Evolutionary conservation across 805 yeast genomes (phyloP).

Genomic region (Wickerhamomyces xylosicus): DNA sequence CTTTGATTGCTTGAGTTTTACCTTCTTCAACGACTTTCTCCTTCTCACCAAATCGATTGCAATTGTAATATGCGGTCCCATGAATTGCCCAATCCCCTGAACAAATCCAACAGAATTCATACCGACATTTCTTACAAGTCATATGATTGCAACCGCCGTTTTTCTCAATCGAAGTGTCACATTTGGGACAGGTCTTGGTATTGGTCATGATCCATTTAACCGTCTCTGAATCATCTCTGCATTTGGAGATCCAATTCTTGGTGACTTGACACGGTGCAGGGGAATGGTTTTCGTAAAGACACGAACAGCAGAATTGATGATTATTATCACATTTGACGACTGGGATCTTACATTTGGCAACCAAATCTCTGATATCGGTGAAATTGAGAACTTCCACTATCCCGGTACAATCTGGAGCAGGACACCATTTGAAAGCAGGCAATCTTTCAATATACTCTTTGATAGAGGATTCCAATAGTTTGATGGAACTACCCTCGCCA

Average conservation of each 20-base stretch:
- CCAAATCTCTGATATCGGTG: conserved; percentile 4
- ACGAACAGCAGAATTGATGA: conserved; percentile 71
- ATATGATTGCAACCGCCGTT: conserved; percentile 97
- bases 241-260: conserved; percentile 63
- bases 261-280: conserved; percentile 78
- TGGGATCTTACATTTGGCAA: conserved; percentile 32
- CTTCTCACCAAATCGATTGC: conserved; percentile 43
- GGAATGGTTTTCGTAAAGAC: conserved; percentile 66
- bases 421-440: conserved; percentile 61
- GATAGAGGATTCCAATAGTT: conserved; percentile 26
- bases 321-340: conserved; percentile 56
- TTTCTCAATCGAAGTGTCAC: conserved; percentile 74
- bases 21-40: conserved; percentile 8
- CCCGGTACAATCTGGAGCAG: conserved; percentile 67
- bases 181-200: conserved; percentile 81
- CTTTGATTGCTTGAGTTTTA: conserved; percentile 25
- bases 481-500: conserved; percentile 23
- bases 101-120: conserved; percentile 94
- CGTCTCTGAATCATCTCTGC: conserved; percentile 82
- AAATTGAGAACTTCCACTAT: conserved; percentile 32
- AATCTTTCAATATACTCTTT: conserved; percentile 43
- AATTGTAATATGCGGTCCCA: conserved; percentile 51
- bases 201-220: conserved; percentile 78
- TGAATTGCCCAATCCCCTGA: conserved; percentile 66
- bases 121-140: conserved; percentile 68